phyloP scores from a whole-genome alignment of 140 eudicot genomes.

The Senecio squalidus region DNA sequence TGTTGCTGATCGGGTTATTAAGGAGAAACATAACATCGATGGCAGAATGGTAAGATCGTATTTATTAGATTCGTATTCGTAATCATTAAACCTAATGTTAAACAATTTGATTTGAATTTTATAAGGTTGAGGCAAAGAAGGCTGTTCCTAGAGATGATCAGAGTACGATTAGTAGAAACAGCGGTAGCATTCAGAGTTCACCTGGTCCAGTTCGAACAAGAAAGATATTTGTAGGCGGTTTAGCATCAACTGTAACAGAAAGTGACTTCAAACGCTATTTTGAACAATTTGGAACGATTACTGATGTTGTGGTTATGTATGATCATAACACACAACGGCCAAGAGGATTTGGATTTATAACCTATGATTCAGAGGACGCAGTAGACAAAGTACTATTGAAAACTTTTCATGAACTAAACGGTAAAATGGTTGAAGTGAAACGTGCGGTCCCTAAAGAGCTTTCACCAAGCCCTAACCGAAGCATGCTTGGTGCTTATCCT shows the following conservation, averaged over 20 bases:
- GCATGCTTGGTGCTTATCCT: slow-evolving; percentile 42
- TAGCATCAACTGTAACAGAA: slow-evolving; percentile 69
- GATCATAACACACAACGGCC: slow-evolving; percentile 74
- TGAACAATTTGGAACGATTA: slow-evolving; percentile 60
- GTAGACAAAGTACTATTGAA: slow-evolving; percentile 47
- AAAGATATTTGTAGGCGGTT: slow-evolving; percentile 71
- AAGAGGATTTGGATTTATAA: slow-evolving; percentile 71
- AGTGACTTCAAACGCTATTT: slow-evolving; percentile 51
- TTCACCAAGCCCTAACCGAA: slow-evolving; percentile 53
- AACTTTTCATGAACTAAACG: slow-evolving; percentile 59
- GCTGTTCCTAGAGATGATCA: slow-evolving; percentile 75
- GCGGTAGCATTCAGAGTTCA: slow-evolving; percentile 61
- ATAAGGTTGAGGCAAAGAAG: slow-evolving; percentile 68
- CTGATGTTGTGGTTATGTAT: slow-evolving; percentile 76
- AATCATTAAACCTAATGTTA: too few species aligned
- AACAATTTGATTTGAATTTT: background rate
- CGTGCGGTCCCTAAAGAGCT: slow-evolving; percentile 71
- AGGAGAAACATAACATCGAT: slow-evolving; percentile 70
- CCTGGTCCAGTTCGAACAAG: slow-evolving; percentile 54
- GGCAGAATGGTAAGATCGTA: slow-evolving; percentile 52
- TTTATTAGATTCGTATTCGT: too few species aligned
- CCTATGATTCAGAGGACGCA: slow-evolving; percentile 65
- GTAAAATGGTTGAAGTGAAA: slow-evolving; percentile 72
- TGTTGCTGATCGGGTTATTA: slow-evolving; percentile 64
- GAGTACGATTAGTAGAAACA: slow-evolving; percentile 53